A percentile compares a stretch with the other conserved stretches of the same genome.
phyloP scores from a whole-genome alignment of 306 rosid genomes.

The Vigna reflexopilosa region DNA sequence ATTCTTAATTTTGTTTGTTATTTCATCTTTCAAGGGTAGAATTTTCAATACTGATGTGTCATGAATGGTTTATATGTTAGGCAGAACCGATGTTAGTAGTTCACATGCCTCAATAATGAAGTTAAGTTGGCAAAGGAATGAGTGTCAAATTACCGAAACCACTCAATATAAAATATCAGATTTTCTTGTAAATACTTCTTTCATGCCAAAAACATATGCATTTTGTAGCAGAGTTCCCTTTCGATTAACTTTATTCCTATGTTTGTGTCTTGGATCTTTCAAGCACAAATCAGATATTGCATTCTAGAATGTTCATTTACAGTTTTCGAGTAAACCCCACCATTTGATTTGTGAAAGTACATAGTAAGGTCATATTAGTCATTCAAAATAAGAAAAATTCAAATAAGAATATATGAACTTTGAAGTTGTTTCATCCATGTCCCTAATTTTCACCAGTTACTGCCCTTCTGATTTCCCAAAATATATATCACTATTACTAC shows the following conservation, averaged over 20 bases:
- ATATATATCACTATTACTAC: no score
- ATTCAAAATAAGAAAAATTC: no score
- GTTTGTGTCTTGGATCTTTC: conserved; percentile 14
- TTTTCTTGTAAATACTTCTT: conserved; percentile 12
- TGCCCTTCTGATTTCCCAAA: no score
- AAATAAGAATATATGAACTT: no score
- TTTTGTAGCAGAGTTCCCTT: conserved; percentile 1
- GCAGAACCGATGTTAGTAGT: conserved; percentile 28
- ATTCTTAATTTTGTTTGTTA: conserved; percentile 46
- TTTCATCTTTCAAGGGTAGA: conserved; percentile 35
- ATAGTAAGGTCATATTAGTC: neutral
- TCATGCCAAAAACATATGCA: neutral
- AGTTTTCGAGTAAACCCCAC: neutral
- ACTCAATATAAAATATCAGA: conserved; percentile 31
- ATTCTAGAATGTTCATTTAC: conserved; percentile 3
- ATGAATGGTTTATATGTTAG: conserved; percentile 1
- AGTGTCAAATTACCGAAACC: conserved; percentile 1
- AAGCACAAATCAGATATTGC: conserved; percentile 2
- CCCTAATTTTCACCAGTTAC: no score
- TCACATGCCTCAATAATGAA: conserved; percentile 21
- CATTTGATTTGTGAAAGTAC: neutral
- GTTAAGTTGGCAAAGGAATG: neutral
- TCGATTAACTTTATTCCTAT: neutral
- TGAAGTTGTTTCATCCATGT: no score
- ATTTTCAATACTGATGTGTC: conserved; percentile 16